phyloP scores from a whole-genome alignment of 1,139 yeast species.

The Blastobotrys petasosporus region DNA sequence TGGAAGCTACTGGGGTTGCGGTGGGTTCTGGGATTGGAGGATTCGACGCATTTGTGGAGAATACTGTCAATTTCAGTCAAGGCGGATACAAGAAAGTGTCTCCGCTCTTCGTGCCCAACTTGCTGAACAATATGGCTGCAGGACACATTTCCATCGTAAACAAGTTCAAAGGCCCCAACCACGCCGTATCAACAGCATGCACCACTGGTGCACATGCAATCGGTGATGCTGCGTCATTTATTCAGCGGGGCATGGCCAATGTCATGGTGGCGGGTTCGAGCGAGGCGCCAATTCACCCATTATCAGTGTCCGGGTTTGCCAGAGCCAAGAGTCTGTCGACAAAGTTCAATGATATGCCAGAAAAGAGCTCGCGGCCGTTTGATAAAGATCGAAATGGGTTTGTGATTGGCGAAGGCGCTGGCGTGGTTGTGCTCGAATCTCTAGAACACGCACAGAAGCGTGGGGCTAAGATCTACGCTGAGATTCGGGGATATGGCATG shows the following conservation, averaged over 20 bases:
- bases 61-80: constrained; percentile 44
- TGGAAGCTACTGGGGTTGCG: constrained; percentile 56
- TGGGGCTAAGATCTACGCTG: constrained; percentile 61
- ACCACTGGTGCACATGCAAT: constrained; percentile 93
- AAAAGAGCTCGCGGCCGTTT: constrained; percentile 77
- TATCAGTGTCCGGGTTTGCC: constrained; percentile 86
- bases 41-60: constrained; percentile 64
- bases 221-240: constrained; percentile 86
- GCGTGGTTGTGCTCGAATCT: constrained; percentile 69
- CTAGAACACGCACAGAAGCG: constrained; percentile 68
- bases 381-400: constrained; percentile 76
- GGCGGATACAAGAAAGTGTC: constrained; percentile 68
- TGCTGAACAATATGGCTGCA: constrained; percentile 89
- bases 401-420: constrained; percentile 92
- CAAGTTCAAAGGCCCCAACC: constrained; percentile 78
- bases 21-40: constrained; percentile 95
- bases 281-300: constrained; percentile 81
- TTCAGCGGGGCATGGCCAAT: constrained; percentile 72
- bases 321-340: constrained; percentile 79
- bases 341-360: constrained; percentile 54
- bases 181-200: constrained; percentile 89
- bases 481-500: constrained; percentile 78
- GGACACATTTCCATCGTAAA: constrained; percentile 81
- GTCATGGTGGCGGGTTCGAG: constrained; percentile 91
- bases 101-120: constrained; percentile 79